Evolutionary conservation across 805 yeast species (phyloP), one percentile per base, ranked within the genome.

Genomic region (Monosporozyma unispora): DNA sequence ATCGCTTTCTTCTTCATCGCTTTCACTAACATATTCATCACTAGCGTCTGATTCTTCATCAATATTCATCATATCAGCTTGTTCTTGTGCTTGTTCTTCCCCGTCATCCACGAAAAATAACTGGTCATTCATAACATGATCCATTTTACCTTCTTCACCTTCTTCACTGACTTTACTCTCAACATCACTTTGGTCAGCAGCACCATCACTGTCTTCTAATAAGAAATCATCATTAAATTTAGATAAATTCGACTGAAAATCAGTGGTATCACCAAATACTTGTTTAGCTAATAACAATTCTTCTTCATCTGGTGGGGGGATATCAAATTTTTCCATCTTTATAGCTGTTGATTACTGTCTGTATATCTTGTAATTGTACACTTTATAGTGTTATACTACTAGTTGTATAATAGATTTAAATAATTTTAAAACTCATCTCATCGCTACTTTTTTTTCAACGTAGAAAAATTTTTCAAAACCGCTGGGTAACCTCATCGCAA

Each of bases 251-350:
- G 49, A 45, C 39, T 61, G 63, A 46, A 64, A 63, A 41, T 80
- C 84, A 3, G 75, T 57, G 7, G 61, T 53, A 63, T 93, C 98
- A 14, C 99, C 98, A 68, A 93, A 90, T 3, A 93, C 96, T 12
- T 87, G 73, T 64, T 79, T 85, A 54, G 90, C 96, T 46, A 93
- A 75, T 49, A 70, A 76, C 41, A 82, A 57, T 66, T 93, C 99
- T 63, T 88, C 96, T 47, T 78, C 83, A 63, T 87, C 95, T 57
- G 93, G 91, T 29, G 84, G 84, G 14, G 88, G 84, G 1, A 64
- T 48, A 3, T 53, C 52, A 21, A 44, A 19, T 3, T n/a, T 27
- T 11, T 42, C 37, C 33, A 18, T 43, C 16, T 39, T 47, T 33
- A 41, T 43, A 12, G 4, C 29, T 22, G 16, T 11, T 9, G 14